These are phyloP conservation scores for Tulasnella sp. DNA, from an alignment of 768 basidiomycete species.

Conservation along the genomic window DNA sequence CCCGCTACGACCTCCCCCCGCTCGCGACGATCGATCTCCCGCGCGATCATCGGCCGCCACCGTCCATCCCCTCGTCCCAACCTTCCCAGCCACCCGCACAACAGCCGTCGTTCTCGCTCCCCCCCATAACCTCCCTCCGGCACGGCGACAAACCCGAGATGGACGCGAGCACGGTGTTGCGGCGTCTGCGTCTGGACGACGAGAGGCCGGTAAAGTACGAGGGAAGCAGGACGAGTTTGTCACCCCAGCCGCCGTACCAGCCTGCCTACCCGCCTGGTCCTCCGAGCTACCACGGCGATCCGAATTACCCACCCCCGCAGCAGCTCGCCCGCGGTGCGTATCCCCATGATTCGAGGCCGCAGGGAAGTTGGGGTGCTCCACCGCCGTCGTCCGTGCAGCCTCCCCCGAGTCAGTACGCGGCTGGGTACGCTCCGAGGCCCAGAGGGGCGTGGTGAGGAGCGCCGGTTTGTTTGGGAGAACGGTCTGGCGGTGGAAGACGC, in stretches of 20 bases:
- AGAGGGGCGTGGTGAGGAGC: too few species aligned
- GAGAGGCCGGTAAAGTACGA: not conserved
- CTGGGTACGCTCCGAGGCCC: too few species aligned
- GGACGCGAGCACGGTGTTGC: conserved; percentile 16
- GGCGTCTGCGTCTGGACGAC: conserved; percentile 14
- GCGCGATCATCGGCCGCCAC: not conserved
- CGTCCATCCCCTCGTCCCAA: too few species aligned
- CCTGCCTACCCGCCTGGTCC: not conserved
- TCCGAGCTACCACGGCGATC: not conserved
- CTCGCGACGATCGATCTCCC: conserved; percentile 13
- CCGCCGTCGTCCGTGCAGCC: not conserved
- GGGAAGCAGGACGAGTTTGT: not conserved
- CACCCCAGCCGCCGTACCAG: not conserved
- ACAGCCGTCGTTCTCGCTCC: not conserved
- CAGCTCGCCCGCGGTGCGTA: not conserved
- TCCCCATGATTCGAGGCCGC: too few species aligned
- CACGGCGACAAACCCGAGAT: conserved; percentile 7
- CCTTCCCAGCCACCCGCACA: too few species aligned
- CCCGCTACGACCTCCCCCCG: conserved; percentile 17
- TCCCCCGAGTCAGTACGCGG: too few species aligned
- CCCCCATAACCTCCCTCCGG: conserved; percentile 11
- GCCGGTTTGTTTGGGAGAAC: too few species aligned
- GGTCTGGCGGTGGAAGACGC: too few species aligned
- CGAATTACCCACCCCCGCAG: too few species aligned
- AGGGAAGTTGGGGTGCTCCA: not conserved